phyloP scores from a whole-genome alignment of 441 rosid genomes.

The Corymbia calophylla region DNA sequence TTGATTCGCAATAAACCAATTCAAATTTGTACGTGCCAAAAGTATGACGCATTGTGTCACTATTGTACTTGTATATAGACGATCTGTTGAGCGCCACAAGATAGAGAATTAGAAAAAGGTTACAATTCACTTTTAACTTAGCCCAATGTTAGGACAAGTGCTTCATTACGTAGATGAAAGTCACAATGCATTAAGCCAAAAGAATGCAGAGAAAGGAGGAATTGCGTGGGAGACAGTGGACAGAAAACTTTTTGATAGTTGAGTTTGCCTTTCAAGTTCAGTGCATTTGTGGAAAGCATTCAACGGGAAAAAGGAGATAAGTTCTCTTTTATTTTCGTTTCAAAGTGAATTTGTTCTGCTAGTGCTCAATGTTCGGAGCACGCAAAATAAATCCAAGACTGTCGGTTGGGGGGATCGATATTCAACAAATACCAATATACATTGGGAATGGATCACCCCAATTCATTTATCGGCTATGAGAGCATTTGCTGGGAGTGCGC shows the following conservation, averaged over 20 bases:
- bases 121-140: neutral
- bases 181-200: neutral
- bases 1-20: neutral
- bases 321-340: neutral
- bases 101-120: neutral
- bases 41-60: neutral
- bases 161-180: neutral
- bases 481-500: neutral
- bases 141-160: neutral
- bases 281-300: neutral
- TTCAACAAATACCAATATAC: neutral
- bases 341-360: neutral
- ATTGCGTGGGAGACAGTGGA: neutral
- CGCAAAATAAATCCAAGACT: neutral
- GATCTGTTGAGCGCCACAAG: neutral
- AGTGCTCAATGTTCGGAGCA: neutral
- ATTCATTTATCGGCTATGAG: neutral
- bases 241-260: conserved; percentile 18
- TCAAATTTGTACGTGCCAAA: neutral
- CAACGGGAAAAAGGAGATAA: neutral
- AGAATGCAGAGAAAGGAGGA: neutral
- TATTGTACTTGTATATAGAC: neutral
- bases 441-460: neutral
- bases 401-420: neutral
- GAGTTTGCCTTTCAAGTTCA: conserved; percentile 36